Base-by-base conservation (phyloP, 202 grass and related monocot species). In the Saccharum hybrid region DNA sequence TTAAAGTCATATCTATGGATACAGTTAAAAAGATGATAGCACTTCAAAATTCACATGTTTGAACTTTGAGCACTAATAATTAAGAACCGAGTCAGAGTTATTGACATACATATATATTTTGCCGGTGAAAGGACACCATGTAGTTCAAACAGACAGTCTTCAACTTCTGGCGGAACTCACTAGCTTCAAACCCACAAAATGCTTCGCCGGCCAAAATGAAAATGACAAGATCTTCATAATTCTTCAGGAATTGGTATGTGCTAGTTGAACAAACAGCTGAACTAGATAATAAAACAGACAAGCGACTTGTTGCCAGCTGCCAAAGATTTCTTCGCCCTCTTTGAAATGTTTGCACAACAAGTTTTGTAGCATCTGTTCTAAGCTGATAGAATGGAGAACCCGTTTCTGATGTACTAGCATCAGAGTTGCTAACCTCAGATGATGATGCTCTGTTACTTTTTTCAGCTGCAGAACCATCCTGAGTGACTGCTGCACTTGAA, bases 181-280 rank as follows among this genome's bases (percentile, higher is more conserved):
- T 90, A 71, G 96, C 96, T 90, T 99, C 89, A 68, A 93, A 84
- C 56, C 96, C 96, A 82, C 89, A 99, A 83, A 99, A 96, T 83
- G 96, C 93, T 85, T 99, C 96, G 33, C 96, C 96, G 72, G 96
- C 91, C 83, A 99, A 91, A 87, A 99, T 96, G 84, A 99, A 96
- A 79, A 96, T 90, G 59, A 74, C 72, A n/a, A 99, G 77, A 90
- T 99, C 96, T 88, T 99, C 96, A 46, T 96, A 99, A 78, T 96
- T 99, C 74, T 92, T 93, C 78, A 99, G 78, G 82, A 99, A 99
- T 90, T 99, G 96, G 79, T 99, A 96, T 23, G 88, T 99, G 49
- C 96, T 99, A 60, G 93, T 94, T 92, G 93, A 96, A 87, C 84
- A 92, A 84, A 96, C 88, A 87, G 93, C 87, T 34, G 91, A 88